Evolutionary conservation across 1,284 basidiomycete species (phyloP).

Genomic region (Ganoderma meredithae): DNA sequence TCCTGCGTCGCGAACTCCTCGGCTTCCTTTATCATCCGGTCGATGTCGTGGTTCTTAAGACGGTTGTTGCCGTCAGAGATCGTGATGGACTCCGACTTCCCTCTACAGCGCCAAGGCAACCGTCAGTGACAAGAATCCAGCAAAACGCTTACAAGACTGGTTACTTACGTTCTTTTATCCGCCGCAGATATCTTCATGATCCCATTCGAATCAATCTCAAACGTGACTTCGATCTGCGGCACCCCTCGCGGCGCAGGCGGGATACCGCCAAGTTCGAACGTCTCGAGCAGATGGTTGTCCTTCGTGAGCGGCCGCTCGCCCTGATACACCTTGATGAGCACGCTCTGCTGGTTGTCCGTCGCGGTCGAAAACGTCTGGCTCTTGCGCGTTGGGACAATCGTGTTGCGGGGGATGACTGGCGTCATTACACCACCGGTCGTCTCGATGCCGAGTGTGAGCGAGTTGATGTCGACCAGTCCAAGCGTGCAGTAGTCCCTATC

Average conservation of each 20-base stretch:
- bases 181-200: conserved; percentile 89
- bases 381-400: conserved; percentile 97
- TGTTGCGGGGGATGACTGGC: conserved; percentile 96
- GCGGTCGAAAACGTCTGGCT: conserved; percentile 99
- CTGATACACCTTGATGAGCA: conserved; percentile 91
- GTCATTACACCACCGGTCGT: conserved; percentile 99
- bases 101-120: conserved; percentile 44
- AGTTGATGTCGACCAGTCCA: conserved; percentile 95
- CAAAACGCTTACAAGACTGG: background rate
- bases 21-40: conserved; percentile 90
- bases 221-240: conserved; percentile 93
- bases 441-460: conserved; percentile 96
- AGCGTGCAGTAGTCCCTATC: conserved; percentile 84
- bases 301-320: conserved; percentile 95
- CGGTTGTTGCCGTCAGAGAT: conserved; percentile 89
- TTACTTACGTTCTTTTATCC: conserved; percentile 90
- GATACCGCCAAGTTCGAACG: conserved; percentile 93
- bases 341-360: conserved; percentile 92
- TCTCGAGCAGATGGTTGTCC: conserved; percentile 98
- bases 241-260: conserved; percentile 96
- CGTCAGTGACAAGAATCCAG: background rate
- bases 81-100: conserved; percentile 90
- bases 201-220: conserved; percentile 94
- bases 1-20: conserved; percentile 90
- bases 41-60: conserved; percentile 86